Evolutionary conservation across 208 protist species (phyloP).

Genomic region (Trypanosoma platydactyli): DNA sequence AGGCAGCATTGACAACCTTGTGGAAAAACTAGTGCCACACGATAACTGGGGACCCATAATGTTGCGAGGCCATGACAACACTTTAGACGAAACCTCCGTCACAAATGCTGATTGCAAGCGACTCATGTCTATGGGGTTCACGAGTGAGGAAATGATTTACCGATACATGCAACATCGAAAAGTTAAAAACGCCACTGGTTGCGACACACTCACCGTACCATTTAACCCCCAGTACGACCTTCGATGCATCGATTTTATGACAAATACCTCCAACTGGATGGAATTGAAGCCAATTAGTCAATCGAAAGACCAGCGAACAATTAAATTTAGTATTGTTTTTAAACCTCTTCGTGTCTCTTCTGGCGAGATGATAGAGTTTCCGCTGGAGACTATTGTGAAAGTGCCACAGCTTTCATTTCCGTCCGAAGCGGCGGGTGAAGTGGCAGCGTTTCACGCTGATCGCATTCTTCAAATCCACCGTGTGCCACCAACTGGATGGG

Average conservation of each 20-base stretch:
- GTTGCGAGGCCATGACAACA: conserved; percentile 11
- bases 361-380: conserved; percentile 10
- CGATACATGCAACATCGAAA: conserved; percentile 14
- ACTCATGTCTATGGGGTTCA: not conserved
- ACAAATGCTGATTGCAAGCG: conserved; percentile 13
- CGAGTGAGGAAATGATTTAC: conserved; percentile 2
- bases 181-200: conserved; percentile 30
- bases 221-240: conserved; percentile 30
- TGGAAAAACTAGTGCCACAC: conserved; percentile 10
- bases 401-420: conserved; percentile 36
- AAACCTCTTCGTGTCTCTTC: conserved; percentile 10
- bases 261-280: conserved; percentile 34
- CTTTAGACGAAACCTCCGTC: conserved; percentile 22
- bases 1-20: conserved; percentile 25
- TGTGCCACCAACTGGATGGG: conserved; percentile 40
- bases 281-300: conserved; percentile 30
- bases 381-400: conserved; percentile 32
- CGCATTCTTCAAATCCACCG: conserved; percentile 31
- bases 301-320: conserved; percentile 27
- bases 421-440: conserved; percentile 29
- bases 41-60: conserved; percentile 27
- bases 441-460: conserved; percentile 31
- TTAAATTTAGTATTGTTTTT: conserved; percentile 37
- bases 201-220: conserved; percentile 36
- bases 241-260: conserved; percentile 29